phyloP scores from a whole-genome alignment of 2,329 filamentous ascomycete genomes.

The Fusarium papillatum region DNA sequence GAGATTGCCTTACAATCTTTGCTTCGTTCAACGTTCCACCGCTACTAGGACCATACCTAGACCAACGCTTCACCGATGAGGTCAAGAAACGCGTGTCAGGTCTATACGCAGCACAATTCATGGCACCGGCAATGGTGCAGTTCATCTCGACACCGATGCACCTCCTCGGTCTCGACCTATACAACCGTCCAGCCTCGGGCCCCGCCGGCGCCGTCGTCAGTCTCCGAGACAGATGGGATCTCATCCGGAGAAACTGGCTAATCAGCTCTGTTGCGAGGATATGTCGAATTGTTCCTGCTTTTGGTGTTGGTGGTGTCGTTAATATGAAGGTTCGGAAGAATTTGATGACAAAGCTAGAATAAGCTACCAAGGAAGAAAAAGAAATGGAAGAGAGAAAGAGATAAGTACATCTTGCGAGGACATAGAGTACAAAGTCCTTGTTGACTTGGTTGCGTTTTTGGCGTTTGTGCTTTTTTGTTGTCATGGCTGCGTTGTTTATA shows the following conservation, averaged over 20 bases:
- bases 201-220: slow-evolving; percentile 44
- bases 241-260: slow-evolving; percentile 82
- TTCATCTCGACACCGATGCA: slow-evolving; percentile 87
- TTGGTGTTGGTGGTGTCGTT: slow-evolving; percentile 89
- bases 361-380: slow-evolving; percentile 1
- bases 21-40: slow-evolving; percentile 92
- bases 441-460: slow-evolving; percentile 2
- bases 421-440: background rate
- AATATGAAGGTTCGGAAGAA: slow-evolving; percentile 79
- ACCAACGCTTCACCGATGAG: slow-evolving; percentile 65
- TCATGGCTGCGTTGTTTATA: slow-evolving; percentile 12
- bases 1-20: slow-evolving; percentile 92
- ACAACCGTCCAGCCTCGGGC: slow-evolving; percentile 73
- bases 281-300: slow-evolving; percentile 89
- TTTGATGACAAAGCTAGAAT: slow-evolving; percentile 74
- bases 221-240: slow-evolving; percentile 72
- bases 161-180: slow-evolving; percentile 86
- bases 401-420: background rate
- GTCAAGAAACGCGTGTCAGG: slow-evolving; percentile 60
- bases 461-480: slow-evolving; percentile 21
- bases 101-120: slow-evolving; percentile 81
- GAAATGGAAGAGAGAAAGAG: background rate
- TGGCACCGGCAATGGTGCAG: slow-evolving; percentile 84
- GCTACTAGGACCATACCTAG: slow-evolving; percentile 79
- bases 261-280: slow-evolving; percentile 82